phyloP scores from a whole-genome alignment of 345 rosid genomes.

The Eucalyptus marginata region DNA sequence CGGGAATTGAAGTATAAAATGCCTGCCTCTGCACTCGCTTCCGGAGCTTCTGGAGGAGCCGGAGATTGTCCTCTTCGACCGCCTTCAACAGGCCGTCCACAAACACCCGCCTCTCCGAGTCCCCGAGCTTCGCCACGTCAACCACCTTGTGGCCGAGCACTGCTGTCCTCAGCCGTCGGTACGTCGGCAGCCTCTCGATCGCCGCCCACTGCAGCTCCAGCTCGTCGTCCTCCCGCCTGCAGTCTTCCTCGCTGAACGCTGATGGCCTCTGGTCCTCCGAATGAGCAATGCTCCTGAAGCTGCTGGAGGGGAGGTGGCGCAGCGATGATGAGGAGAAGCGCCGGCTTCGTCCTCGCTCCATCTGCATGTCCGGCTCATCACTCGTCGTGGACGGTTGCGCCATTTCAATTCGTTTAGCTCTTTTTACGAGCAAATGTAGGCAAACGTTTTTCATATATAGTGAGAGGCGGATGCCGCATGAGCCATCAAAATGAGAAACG shows the following conservation, averaged over 20 bases:
- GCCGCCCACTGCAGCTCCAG: constrained; percentile 29
- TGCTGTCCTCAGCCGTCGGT: constrained; percentile 4
- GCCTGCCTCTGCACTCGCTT: constrained; percentile 10
- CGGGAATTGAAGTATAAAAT: not conserved
- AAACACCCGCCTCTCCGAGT: constrained; percentile 14
- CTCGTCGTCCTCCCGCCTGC: constrained; percentile 2
- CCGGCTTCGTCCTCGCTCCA: not conserved
- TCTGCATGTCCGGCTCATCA: not conserved
- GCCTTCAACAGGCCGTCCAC: constrained; percentile 18
- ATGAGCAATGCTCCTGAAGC: not conserved
- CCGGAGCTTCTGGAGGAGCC: constrained; percentile 18
- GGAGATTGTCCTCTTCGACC: constrained; percentile 25
- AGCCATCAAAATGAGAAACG: not conserved
- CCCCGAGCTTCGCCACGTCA: constrained; percentile 26
- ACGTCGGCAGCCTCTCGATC: constrained; percentile 27
- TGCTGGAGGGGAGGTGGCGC: not conserved
- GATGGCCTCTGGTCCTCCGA: not conserved
- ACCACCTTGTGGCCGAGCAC: constrained; percentile 6
- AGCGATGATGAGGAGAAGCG: not conserved
- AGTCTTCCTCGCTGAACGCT: not conserved
- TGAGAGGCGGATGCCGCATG: not conserved
- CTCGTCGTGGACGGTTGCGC: not conserved
- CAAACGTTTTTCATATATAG: not conserved
- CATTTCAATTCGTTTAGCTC: not conserved
- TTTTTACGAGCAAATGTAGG: not conserved